phyloP scores from a whole-genome alignment of 1,139 yeast genomes.

The Fermentozyma sake region DNA sequence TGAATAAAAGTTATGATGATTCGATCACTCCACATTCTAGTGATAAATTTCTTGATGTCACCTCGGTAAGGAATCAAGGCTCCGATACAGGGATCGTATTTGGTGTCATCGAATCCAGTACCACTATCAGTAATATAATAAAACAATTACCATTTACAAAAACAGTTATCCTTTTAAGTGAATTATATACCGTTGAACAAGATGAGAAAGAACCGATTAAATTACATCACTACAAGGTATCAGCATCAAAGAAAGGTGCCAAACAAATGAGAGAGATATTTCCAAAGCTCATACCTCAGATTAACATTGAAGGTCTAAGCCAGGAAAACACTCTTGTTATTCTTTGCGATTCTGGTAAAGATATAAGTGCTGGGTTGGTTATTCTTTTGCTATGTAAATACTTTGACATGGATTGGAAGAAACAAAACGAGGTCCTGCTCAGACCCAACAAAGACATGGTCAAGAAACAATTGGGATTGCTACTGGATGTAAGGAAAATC shows the following conservation, averaged over 20 bases:
- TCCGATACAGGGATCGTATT: slow-evolving; percentile 24
- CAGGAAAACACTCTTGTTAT: slow-evolving; percentile 27
- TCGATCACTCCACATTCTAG: no score
- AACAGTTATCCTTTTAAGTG: no score
- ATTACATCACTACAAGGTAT: slow-evolving; percentile 22
- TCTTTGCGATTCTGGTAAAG: slow-evolving; percentile 63
- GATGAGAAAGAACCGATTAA: no score
- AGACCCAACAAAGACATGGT: slow-evolving; percentile 46
- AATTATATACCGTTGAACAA: no score
- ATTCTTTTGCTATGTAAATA: slow-evolving; percentile 46
- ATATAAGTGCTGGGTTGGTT: slow-evolving; percentile 59
- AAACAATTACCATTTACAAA: no score
- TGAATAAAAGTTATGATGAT: no score
- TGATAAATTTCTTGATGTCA: slow-evolving; percentile 7
- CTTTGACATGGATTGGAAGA: slow-evolving; percentile 41
- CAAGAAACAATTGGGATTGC: slow-evolving; percentile 50
- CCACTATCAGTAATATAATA: no score
- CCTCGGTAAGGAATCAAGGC: slow-evolving; percentile 7
- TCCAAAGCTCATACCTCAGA: slow-evolving; percentile 28
- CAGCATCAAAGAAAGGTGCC: slow-evolving; percentile 59
- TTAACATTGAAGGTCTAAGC: slow-evolving; percentile 9
- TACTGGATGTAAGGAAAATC: slow-evolving; percentile 43
- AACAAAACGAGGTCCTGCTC: slow-evolving; percentile 3
- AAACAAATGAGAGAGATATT: slow-evolving; percentile 45
- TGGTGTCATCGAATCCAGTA: no score